phyloP scores from a whole-genome alignment of 805 yeast genomes.

The Kluyveromyces aestuarii region DNA sequence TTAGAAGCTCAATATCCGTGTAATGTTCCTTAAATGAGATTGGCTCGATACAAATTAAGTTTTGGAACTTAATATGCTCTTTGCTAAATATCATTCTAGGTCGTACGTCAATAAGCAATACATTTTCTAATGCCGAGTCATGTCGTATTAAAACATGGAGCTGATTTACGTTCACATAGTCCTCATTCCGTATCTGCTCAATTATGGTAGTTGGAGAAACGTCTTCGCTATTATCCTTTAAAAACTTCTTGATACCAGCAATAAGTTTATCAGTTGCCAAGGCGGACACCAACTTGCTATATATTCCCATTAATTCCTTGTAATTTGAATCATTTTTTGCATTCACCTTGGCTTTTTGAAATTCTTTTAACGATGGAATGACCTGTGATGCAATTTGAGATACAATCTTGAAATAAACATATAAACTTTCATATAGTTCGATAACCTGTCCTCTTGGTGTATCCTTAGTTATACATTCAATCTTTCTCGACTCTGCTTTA shows the following conservation, averaged over 20 bases:
- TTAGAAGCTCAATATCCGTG: slow-evolving; percentile 60
- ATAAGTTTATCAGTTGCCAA: slow-evolving; percentile 24
- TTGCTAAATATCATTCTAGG: slow-evolving; percentile 47
- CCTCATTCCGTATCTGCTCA: slow-evolving; percentile 3
- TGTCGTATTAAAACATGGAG: slow-evolving; percentile 10
- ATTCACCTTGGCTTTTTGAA: slow-evolving; percentile 15
- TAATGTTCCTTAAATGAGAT: slow-evolving; percentile 40
- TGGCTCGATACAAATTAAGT: slow-evolving; percentile 73
- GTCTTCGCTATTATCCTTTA: slow-evolving; percentile 12
- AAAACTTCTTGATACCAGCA: slow-evolving; percentile 16
- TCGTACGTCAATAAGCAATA: slow-evolving; percentile 69
- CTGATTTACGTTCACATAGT: slow-evolving; percentile 3
- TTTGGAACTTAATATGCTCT: slow-evolving; percentile 52
- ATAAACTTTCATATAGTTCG: slow-evolving; percentile 24
- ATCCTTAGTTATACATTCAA: slow-evolving; percentile 7
- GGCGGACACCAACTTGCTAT: slow-evolving; percentile 24
- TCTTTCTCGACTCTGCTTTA: slow-evolving; percentile 21
- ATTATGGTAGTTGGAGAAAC: not conserved
- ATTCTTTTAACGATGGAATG: slow-evolving; percentile 22
- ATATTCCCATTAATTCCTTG: slow-evolving; percentile 23
- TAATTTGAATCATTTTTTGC: slow-evolving; percentile 9
- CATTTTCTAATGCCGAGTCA: slow-evolving; percentile 2
- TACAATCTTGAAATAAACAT: slow-evolving; percentile 28
- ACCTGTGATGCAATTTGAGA: slow-evolving; percentile 19
- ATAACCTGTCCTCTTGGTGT: slow-evolving; percentile 4